Conservation (phyloP, 2,329 filamentous ascomycete species). For the Allantophomopsis cytisporea region DNA sequence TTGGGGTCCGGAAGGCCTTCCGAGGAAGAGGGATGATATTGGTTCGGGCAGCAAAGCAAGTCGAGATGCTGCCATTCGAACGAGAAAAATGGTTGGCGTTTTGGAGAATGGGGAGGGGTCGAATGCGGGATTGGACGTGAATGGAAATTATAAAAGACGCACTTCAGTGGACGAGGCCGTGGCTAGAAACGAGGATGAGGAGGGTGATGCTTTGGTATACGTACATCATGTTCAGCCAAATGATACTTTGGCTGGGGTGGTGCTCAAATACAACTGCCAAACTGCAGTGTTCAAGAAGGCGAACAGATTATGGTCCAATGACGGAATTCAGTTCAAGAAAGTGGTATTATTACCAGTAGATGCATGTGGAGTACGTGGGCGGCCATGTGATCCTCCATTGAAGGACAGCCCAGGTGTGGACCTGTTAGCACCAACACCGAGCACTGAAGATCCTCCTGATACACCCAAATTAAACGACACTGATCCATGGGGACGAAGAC, state of each 20-base stretch:
- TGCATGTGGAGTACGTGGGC: slow-evolving; percentile 72
- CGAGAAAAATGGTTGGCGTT: slow-evolving; percentile 42
- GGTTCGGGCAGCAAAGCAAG: slow-evolving; percentile 38
- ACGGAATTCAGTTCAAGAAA: slow-evolving; percentile 75
- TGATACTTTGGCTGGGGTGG: slow-evolving; percentile 84
- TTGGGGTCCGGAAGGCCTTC: slow-evolving; percentile 14
- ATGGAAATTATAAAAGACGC: slow-evolving; percentile 22
- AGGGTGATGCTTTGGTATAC: slow-evolving; percentile 74
- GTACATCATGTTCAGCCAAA: slow-evolving; percentile 70
- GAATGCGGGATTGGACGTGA: slow-evolving; percentile 40
- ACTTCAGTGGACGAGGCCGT: slow-evolving; percentile 14
- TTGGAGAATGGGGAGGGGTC: slow-evolving; percentile 47
- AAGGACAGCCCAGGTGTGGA: slow-evolving; percentile 29
- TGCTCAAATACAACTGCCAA: slow-evolving; percentile 80
- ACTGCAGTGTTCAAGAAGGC: slow-evolving; percentile 72
- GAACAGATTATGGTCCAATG: slow-evolving; percentile 90
- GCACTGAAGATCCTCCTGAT: slow-evolving; percentile 16
- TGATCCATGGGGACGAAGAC: slow-evolving; percentile 14
- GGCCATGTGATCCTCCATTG: slow-evolving; percentile 43
- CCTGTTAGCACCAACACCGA: slow-evolving; percentile 35
- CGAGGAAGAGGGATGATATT: slow-evolving; percentile 19
- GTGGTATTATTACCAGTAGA: slow-evolving; percentile 78
- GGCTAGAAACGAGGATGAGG: slow-evolving; percentile 30
- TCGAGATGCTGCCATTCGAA: slow-evolving; percentile 38
- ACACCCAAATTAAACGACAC: slow-evolving; percentile 12